Evolutionary conservation across 225 moss, liverwort and hornwort species (phyloP).

Genomic region (Marchantia polymorpha): DNA sequence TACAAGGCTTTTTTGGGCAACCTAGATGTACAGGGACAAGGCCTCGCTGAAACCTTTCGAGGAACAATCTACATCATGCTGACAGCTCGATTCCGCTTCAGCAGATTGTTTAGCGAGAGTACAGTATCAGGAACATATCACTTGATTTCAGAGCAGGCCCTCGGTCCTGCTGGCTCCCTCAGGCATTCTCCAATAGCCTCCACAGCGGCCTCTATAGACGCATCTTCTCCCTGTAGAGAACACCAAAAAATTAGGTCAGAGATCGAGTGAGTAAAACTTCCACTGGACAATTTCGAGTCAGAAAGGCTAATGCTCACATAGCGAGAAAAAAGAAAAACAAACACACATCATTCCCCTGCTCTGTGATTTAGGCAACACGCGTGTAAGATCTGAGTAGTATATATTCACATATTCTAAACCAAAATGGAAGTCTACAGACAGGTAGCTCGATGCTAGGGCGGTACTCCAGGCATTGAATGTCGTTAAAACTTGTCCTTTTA

Average conservation of each 20-base stretch:
- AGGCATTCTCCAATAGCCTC: slow-evolving; percentile 81
- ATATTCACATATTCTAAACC: neutral
- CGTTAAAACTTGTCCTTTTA: neutral
- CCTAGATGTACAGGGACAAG: neutral
- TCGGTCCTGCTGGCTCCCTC: slow-evolving; percentile 83
- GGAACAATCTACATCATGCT: neutral
- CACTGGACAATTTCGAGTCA: neutral
- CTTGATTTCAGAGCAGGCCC: slow-evolving; percentile 74
- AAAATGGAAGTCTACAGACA: neutral
- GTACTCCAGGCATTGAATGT: neutral
- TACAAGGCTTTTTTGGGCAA: neutral
- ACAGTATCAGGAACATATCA: slow-evolving; percentile 10
- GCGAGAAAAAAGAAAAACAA: neutral
- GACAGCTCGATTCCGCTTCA: neutral
- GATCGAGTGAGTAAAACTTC: neutral
- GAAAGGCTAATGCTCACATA: neutral
- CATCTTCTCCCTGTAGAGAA: slow-evolving; percentile 81
- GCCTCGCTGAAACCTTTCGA: neutral
- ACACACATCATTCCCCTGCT: neutral
- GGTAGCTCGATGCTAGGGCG: neutral
- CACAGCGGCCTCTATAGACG: slow-evolving; percentile 90
- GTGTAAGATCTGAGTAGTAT: neutral
- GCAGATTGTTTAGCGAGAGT: neutral
- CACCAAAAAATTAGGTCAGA: neutral
- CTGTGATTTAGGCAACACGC: neutral